These are phyloP conservation scores for Candida morakotiae DNA, from an alignment of 805 yeast species.

Conservation along the genomic window DNA sequence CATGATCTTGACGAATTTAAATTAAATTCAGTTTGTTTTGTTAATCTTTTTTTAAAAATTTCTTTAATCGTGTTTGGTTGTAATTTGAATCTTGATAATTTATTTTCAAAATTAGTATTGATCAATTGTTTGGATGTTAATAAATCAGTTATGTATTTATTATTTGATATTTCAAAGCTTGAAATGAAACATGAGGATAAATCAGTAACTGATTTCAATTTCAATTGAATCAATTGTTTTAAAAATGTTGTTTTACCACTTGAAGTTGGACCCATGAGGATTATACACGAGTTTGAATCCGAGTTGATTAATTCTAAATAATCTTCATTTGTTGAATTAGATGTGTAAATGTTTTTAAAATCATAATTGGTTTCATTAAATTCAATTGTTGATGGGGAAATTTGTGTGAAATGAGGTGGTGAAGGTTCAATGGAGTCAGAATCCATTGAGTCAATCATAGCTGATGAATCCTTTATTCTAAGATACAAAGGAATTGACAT, in stretches of 20 bases:
- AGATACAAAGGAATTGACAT: slow-evolving; percentile 21
- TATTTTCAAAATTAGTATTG: slow-evolving; percentile 10
- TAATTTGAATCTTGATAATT: slow-evolving; percentile 12
- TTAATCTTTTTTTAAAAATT: slow-evolving; percentile 17
- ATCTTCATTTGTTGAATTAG: slow-evolving; percentile 4
- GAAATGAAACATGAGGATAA: slow-evolving; percentile 12
- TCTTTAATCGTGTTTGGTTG: slow-evolving; percentile 8
- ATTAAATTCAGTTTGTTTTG: slow-evolving; percentile 16
- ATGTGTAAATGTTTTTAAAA: slow-evolving; percentile 17
- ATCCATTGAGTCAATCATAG: no score
- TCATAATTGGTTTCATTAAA: slow-evolving; percentile 18
- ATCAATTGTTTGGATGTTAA: slow-evolving; percentile 11
- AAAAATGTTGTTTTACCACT: slow-evolving; percentile 31
- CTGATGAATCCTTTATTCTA: slow-evolving; percentile 16
- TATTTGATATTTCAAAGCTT: slow-evolving; percentile 27
- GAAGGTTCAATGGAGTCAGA: not conserved
- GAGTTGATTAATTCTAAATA: slow-evolving; percentile 4
- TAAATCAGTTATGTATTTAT: slow-evolving; percentile 22
- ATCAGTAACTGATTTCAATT: slow-evolving; percentile 5
- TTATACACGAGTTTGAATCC: slow-evolving; percentile 11
- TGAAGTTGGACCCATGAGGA: slow-evolving; percentile 28
- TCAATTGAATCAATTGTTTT: slow-evolving; percentile 12
- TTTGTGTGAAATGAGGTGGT: slow-evolving; percentile 9
- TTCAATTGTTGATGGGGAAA: slow-evolving; percentile 13
- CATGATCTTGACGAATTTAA: slow-evolving; percentile 22